Evolutionary conservation across 2,329 filamentous ascomycete species (phyloP).

Genomic region (Emergomyces africanus): DNA sequence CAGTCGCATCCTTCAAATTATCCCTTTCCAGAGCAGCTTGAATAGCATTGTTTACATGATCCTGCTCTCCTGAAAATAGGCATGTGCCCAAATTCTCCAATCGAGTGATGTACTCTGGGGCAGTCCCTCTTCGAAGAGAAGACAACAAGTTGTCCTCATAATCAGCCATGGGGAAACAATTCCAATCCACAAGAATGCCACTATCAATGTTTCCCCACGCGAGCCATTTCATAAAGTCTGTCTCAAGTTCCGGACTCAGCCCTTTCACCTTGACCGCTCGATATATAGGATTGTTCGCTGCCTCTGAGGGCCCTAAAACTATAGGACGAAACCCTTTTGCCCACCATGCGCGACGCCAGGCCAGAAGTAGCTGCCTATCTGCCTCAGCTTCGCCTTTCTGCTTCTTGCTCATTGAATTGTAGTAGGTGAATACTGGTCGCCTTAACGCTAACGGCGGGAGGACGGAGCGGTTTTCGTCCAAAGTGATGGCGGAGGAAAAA

Average conservation of each 20-base stretch:
- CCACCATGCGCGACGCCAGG: conserved; percentile 93
- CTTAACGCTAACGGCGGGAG: conserved; percentile 63
- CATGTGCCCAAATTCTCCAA: conserved; percentile 60
- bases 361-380: conserved; percentile 65
- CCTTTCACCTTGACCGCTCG: conserved; percentile 49
- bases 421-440: conserved; percentile 79
- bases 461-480: conserved; percentile 72
- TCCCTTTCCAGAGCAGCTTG: conserved; percentile 46
- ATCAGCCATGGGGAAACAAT: conserved; percentile 72
- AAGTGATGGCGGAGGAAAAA: conserved; percentile 66
- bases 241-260: conserved; percentile 49
- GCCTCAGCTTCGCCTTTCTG: conserved; percentile 53
- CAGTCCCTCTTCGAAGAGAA: conserved; percentile 64
- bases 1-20: conserved; percentile 44
- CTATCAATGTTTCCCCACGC: conserved; percentile 88
- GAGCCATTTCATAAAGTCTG: conserved; percentile 70
- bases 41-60: conserved; percentile 50
- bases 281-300: conserved; percentile 70
- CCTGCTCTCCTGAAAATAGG: conserved; percentile 58
- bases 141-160: conserved; percentile 59
- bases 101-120: conserved; percentile 53
- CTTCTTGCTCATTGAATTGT: conserved; percentile 55
- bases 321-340: conserved; percentile 80
- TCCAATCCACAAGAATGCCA: conserved; percentile 65
- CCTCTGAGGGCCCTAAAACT: conserved; percentile 66